Evolutionary conservation across 306 rosid genomes (phyloP).

Genomic region (Urtica urens): DNA sequence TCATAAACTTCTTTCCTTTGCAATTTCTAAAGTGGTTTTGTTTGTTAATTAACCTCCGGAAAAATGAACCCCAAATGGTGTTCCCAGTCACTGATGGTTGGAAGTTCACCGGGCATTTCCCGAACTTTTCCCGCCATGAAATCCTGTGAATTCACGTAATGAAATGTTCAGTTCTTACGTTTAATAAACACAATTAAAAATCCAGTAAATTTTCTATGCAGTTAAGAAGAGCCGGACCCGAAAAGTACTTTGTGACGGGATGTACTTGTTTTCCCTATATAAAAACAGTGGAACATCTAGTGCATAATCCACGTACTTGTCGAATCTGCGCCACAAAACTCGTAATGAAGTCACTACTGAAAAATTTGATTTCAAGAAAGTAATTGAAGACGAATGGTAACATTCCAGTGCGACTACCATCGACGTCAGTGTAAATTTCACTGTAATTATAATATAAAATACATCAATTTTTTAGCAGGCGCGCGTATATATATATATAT

Average conservation of each 20-base stretch:
- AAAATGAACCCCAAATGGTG: slow-evolving; percentile 86
- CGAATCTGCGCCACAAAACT: slow-evolving; percentile 62
- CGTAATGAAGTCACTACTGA: too few relatives aligned
- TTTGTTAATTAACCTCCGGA: slow-evolving; percentile 53
- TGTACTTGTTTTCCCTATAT: slow-evolving; percentile 63
- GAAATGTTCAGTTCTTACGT: too few relatives aligned
- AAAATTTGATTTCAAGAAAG: slow-evolving; percentile 57
- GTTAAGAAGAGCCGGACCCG: slow-evolving; percentile 46
- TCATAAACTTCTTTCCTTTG: too few relatives aligned
- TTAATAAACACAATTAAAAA: too few relatives aligned
- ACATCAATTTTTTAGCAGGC: too few relatives aligned
- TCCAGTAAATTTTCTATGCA: too few relatives aligned
- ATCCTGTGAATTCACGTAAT: slow-evolving; percentile 42
- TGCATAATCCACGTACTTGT: slow-evolving; percentile 90
- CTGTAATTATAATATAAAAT: slow-evolving; percentile 20
- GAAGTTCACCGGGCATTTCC: slow-evolving; percentile 77
- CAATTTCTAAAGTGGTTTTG: too few relatives aligned
- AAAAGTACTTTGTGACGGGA: slow-evolving; percentile 85
- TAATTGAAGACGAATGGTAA: slow-evolving; percentile 88
- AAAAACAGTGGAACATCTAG: slow-evolving; percentile 94
- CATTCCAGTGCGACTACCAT: slow-evolving; percentile 78
- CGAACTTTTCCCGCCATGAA: slow-evolving; percentile 77
- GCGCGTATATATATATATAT: too few relatives aligned
- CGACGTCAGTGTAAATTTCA: slow-evolving; percentile 87
- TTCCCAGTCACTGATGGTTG: slow-evolving; percentile 92